Evolutionary conservation across 225 moss, liverwort and hornwort genomes (phyloP), one percentile per base, ranked within the genome.

Genomic region (Neckera pumila): DNA sequence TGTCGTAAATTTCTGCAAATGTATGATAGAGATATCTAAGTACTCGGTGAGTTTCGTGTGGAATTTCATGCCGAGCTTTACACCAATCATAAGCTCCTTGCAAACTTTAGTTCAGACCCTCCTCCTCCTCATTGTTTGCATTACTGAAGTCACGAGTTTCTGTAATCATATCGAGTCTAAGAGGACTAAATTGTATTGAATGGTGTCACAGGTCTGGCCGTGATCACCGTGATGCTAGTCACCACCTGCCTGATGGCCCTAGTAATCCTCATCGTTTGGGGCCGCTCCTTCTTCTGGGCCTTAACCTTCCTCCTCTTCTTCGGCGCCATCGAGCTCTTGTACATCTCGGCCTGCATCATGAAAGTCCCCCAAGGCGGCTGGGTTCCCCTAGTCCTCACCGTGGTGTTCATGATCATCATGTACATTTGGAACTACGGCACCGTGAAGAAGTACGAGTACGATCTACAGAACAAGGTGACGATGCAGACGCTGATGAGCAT

Each of bases 381-480:
- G 98, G 98, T 93, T 21, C 97, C 98, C 5, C 51, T 98, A 20
- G 98, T 92, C 33, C 79, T 98, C 13, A 86, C 98, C 16, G 66
- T 81, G 51, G 90, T 98, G 23, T 96, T 96, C 91, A 92, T 95
- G 94, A 89, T 81, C 89, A 70, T 97, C 61, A 98, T 98, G 98
- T 97, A 95, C 82, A 91, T 95, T 75, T 98, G 98, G 98, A 94
- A 96, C 80, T 98, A 98, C 69, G 98, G 98, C 49, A 93, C 95
- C 6, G 88, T 95, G 30, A 94, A 96, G 64, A 98, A 97, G 45
- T 97, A 98, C 78, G 95, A 96, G 89, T 97, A 96, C 56, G 98
- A 97, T 79, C 54, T 95, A 40, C 96, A 96, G 85, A 97, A 97
- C 76, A 96, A 95, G 82, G 93, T 98, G 26, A 91, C 93, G 7